A percentile compares a stretch with the other conserved stretches of the same genome.
Evolutionary conservation across 176 grass and related monocot genomes (phyloP).

Genomic region (Phyllostachys edulis): DNA sequence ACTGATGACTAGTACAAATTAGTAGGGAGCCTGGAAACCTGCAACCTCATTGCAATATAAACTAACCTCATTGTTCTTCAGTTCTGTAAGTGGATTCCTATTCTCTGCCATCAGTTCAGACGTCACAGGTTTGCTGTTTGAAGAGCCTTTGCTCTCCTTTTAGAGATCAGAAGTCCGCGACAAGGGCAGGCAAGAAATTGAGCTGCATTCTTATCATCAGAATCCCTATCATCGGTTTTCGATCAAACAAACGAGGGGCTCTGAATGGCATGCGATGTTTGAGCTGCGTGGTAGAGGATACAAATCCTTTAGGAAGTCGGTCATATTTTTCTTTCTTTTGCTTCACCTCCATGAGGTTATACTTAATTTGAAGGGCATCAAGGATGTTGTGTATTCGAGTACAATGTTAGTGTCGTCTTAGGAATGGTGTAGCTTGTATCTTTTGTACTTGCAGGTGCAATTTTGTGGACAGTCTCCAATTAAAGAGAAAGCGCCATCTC

Average conservation of each 20-base stretch:
- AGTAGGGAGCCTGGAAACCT: not conserved
- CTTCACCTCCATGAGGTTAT: not conserved
- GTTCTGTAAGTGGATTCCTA: conserved; percentile 5
- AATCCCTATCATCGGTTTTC: not conserved
- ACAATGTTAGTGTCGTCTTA: not conserved
- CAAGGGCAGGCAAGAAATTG: not conserved
- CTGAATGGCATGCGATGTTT: not conserved
- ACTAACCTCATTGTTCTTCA: not conserved
- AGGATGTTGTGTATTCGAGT: not conserved
- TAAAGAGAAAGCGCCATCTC: not conserved
- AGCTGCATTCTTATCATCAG: not conserved
- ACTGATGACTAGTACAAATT: not conserved
- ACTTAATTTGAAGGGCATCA: conserved; percentile 8
- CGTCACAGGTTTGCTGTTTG: not conserved
- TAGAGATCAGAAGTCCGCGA: not conserved
- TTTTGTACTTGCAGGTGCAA: not conserved
- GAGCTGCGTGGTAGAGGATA: not conserved
- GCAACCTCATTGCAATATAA: not conserved
- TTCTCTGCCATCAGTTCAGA: not conserved
- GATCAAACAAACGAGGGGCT: conserved; percentile 15
- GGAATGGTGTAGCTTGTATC: not conserved
- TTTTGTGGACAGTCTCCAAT: not conserved
- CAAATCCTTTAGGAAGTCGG: not conserved
- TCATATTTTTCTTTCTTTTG: conserved; percentile 2
- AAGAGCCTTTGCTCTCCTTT: not conserved